Evolutionary conservation across 352 stramenopile species (phyloP), one percentile per base, ranked within the genome.

Genomic region (Blastocystis sp.): DNA sequence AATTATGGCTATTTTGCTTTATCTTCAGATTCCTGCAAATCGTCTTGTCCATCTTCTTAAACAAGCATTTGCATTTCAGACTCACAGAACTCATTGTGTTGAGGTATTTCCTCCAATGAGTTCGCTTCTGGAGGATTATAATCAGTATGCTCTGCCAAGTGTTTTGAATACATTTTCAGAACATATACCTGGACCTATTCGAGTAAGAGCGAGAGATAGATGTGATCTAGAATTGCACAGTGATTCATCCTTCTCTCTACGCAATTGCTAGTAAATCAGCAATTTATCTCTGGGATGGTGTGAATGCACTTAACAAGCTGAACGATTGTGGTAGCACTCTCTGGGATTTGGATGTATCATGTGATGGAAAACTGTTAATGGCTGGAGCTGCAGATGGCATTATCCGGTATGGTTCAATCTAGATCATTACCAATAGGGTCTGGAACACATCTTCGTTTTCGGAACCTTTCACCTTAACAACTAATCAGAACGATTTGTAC

Each of bases 401-500:
- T 62, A 33, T 62, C 15, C 56, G 56, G 56, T 62, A 2, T 13
- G 13, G 19, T 33, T 33, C 27, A 7, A 13, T 33, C 5, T 13
- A 33, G 2, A 17, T 3, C 13, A 13, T 62, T 7, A 62, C 13
- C 6, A 3, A 15, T 62, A 62, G 56, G 27, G 6, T 33, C 13
- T 62, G 56, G 56, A 3, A 13, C 2, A 62, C 57, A 17, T 35
- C 30, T 11, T 27, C 57, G n/a, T 27, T 35, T 53, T 22, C 68
- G 0, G 13, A 33, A 53, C 68, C 68, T 15, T n/a, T 57, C 15
- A 53, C 33, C n/a, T 53, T 79, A 24, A 60, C 68, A 27, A 27
- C 37, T 9, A 79, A 42, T 27, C 70, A 81, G 44, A 40, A 81
- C 33, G 70, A 81, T 54, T 30, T 81, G 3, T 81, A 81, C 24